phyloP scores from a whole-genome alignment of 2,329 filamentous ascomycete species.

The Phyllosticta paracitricarpa region DNA sequence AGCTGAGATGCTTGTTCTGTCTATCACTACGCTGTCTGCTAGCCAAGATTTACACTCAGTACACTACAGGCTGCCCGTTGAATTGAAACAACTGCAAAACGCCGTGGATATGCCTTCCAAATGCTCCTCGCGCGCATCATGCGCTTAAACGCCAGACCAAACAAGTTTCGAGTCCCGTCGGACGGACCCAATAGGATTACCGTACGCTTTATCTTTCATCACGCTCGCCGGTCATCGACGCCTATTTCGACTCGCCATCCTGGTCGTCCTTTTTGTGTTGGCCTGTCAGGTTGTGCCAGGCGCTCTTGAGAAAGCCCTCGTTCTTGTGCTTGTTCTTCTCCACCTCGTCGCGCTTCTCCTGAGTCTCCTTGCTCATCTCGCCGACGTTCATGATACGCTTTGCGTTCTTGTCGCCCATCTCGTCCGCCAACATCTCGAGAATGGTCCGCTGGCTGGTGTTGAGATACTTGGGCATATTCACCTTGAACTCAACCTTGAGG shows the following conservation, averaged over 20 bases:
- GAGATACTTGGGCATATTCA: constrained; percentile 90
- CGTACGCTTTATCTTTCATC: constrained; percentile 22
- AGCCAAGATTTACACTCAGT: neutral
- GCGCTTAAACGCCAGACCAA: constrained; percentile 11
- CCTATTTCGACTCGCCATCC: constrained; percentile 24
- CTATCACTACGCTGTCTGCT: constrained; percentile 3
- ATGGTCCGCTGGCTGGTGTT: constrained; percentile 85
- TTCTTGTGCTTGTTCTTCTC: constrained; percentile 48
- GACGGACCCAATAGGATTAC: constrained; percentile 10
- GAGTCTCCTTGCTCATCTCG: constrained; percentile 32
- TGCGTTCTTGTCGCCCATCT: constrained; percentile 86
- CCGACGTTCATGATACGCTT: constrained; percentile 83
- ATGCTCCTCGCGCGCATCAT: constrained; percentile 6
- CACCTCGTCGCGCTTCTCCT: constrained; percentile 15
- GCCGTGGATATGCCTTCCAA: constrained; percentile 10
- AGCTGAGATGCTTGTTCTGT: neutral
- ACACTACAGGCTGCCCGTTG: neutral
- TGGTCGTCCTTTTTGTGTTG: constrained; percentile 37
- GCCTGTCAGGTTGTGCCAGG: constrained; percentile 89
- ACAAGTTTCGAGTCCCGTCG: neutral
- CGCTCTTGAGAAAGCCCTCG: constrained; percentile 84
- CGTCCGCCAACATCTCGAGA: constrained; percentile 90
- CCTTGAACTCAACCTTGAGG: constrained; percentile 86
- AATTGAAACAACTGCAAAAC: neutral
- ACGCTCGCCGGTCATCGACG: constrained; percentile 16